Conservation (phyloP, 2,329 filamentous ascomycete genomes). For the Verticillium nubilum region DNA sequence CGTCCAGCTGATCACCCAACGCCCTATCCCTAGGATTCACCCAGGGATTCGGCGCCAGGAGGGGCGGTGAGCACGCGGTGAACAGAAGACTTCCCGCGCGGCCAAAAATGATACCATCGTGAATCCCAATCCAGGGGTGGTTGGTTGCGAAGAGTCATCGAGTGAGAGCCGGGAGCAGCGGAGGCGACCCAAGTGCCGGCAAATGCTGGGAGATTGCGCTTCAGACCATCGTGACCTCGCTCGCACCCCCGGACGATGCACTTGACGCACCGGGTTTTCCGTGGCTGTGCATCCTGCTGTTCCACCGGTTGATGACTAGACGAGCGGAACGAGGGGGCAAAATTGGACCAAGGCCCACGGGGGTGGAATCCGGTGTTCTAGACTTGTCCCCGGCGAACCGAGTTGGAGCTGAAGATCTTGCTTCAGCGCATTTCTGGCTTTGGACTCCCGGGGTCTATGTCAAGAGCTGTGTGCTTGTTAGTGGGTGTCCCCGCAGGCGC, state of each 20-base stretch:
- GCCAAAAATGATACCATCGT: not conserved
- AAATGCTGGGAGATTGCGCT: not conserved
- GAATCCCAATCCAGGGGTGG: not conserved
- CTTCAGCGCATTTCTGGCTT: not conserved
- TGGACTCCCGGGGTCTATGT: not conserved
- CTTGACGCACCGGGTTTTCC: not conserved
- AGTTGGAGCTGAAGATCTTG: not conserved
- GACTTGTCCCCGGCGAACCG: not conserved
- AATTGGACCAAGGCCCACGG: not conserved
- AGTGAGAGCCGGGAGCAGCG: too few species aligned
- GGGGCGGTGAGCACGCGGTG: not conserved
- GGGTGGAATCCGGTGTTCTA: not conserved
- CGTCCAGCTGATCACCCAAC: not conserved
- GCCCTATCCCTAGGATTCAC: not conserved
- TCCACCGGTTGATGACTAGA: not conserved
- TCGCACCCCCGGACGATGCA: not conserved
- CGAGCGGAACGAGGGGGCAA: not conserved
- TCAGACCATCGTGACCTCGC: not conserved
- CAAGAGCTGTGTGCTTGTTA: not conserved
- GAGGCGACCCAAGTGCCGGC: not conserved
- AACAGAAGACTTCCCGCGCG: not conserved
- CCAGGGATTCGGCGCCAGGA: not conserved
- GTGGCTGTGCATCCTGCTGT: not conserved
- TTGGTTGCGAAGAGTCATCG: not conserved
- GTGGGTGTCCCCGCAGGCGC: not conserved